Percentiles rank a stretch among this genome's conserved stretches.
These are phyloP conservation scores for Dichotomopilus funicola DNA, from an alignment of 2,329 filamentous ascomycete genomes.

Conservation along the genomic window DNA sequence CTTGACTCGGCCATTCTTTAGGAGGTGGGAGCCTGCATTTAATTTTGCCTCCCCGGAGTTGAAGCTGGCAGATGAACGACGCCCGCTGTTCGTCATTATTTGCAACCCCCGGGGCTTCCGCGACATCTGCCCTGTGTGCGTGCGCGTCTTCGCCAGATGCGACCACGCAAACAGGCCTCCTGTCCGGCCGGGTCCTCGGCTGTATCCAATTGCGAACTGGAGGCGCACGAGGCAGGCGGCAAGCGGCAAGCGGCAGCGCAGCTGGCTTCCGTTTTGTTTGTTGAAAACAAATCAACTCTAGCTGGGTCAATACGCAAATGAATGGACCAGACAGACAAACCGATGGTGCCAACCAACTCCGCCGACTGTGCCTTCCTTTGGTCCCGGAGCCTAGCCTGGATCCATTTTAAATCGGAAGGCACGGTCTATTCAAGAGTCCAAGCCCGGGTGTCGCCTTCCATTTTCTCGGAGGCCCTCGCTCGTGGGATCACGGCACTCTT, in stretches of 20 bases:
- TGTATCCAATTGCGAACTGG: not conserved
- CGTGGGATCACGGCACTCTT: no score
- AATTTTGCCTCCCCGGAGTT: not conserved
- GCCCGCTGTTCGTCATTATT: no score
- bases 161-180: not conserved
- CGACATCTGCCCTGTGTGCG: no score
- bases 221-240: not conserved
- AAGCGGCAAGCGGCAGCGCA: not conserved
- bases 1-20: not conserved
- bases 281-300: no score
- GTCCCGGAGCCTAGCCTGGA: constrained; percentile 13
- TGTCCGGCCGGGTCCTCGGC: not conserved
- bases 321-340: not conserved
- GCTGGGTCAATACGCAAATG: not conserved
- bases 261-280: not conserved
- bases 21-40: not conserved
- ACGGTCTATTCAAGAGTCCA: no score
- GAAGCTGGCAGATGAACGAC: no score
- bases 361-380: constrained; percentile 4
- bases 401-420: not conserved
- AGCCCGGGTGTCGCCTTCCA: no score
- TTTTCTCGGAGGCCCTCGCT: no score
- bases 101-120: no score
- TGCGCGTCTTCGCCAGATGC: no score
- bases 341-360: no score